Conservation (phyloP, 371 early-diverging fungal species). For the Zopfochytrium polystomum region DNA sequence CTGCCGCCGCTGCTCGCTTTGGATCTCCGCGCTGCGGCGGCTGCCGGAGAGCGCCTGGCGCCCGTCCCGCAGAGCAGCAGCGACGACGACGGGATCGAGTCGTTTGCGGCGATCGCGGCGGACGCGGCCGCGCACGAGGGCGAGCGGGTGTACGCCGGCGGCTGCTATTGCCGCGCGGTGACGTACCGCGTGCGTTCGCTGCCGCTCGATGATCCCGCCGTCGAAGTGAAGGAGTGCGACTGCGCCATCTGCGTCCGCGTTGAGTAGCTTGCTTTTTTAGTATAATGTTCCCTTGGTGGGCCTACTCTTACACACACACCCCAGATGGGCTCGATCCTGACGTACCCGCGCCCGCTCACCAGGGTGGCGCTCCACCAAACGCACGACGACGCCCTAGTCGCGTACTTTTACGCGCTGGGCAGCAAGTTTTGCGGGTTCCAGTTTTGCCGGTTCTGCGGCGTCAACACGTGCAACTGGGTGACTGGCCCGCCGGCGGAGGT, state of each 20-base stretch:
- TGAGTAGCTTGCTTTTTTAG: no score
- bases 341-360: neutral
- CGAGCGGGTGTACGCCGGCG: neutral
- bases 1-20: neutral
- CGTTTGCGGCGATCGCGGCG: neutral
- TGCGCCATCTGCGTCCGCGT: neutral
- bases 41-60: neutral
- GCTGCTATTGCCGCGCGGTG: neutral
- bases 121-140: neutral
- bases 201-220: neutral
- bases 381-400: neutral
- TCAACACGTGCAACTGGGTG: neutral
- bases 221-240: neutral
- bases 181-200: neutral
- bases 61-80: neutral
- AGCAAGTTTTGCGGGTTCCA: neutral
- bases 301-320: no score
- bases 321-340: neutral
- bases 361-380: neutral
- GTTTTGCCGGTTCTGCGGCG: neutral
- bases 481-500: neutral
- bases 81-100: neutral
- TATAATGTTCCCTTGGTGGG: no score
- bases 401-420: neutral
- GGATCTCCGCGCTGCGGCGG: neutral